These are phyloP conservation scores for Acanthamoeba royreba DNA, from an alignment of 208 protist genomes.

Conservation along the genomic window DNA sequence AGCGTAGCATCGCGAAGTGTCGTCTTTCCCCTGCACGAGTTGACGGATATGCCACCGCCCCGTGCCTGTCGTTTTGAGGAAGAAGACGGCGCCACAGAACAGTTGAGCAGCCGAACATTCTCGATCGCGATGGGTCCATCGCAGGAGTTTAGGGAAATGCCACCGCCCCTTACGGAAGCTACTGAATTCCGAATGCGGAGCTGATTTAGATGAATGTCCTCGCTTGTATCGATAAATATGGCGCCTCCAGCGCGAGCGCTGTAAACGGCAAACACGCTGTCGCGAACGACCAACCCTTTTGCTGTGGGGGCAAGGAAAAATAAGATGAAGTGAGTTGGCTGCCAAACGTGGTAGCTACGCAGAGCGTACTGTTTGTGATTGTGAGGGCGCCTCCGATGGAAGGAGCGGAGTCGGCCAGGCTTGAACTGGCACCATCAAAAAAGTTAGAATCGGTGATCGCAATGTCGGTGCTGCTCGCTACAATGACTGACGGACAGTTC, in stretches of 20 bases:
- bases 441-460: background rate
- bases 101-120: too few relatives aligned
- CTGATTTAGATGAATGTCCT: background rate
- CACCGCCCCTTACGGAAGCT: too few relatives aligned
- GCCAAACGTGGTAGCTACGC: too few relatives aligned
- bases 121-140: too few relatives aligned
- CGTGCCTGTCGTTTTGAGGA: too few relatives aligned
- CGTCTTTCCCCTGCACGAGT: background rate
- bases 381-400: background rate
- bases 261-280: background rate
- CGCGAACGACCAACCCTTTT: background rate
- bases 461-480: background rate
- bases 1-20: background rate
- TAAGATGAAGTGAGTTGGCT: background rate
- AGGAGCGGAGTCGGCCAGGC: background rate
- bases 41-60: background rate
- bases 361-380: background rate
- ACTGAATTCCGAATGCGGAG: background rate
- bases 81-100: too few relatives aligned
- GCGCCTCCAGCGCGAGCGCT: background rate
- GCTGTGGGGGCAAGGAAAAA: background rate
- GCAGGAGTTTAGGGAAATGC: too few relatives aligned
- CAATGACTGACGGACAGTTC: background rate
- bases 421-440: background rate
- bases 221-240: background rate